Conservation (phyloP, 306 rosid species). For the Cicer chorassanicum region DNA sequence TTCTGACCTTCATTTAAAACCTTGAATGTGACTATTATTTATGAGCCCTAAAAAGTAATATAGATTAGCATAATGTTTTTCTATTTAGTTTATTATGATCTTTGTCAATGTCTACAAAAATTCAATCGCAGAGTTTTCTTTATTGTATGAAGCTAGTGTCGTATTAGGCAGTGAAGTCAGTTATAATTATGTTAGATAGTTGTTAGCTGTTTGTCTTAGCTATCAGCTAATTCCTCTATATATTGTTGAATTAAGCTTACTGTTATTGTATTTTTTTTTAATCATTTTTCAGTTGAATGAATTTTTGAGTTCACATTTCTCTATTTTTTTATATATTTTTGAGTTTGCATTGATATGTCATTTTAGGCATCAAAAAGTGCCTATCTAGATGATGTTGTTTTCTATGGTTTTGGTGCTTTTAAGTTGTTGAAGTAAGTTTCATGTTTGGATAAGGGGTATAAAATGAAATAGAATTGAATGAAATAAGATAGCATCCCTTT, state of each 20-base stretch:
- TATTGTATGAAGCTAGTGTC: slow-evolving; percentile 37
- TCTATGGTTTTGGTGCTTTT: slow-evolving; percentile 26
- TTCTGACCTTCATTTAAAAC: not conserved
- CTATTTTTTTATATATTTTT: not conserved
- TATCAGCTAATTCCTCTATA: not conserved
- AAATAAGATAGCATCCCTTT: no score
- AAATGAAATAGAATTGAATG: no score
- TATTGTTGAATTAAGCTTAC: not conserved
- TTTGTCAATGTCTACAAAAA: not conserved
- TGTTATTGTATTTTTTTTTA: not conserved
- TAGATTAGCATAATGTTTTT: not conserved
- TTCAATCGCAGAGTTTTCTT: not conserved
- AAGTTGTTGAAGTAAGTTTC: slow-evolving; percentile 19
- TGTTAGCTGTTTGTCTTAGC: not conserved
- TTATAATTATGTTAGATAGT: not conserved
- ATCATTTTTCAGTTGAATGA: not conserved
- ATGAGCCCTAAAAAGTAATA: not conserved
- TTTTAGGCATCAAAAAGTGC: slow-evolving; percentile 3
- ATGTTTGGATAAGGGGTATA: not conserved
- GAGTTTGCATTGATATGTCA: not conserved
- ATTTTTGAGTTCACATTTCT: not conserved
- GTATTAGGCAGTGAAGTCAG: not conserved
- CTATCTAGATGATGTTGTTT: slow-evolving; percentile 1
- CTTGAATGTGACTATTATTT: not conserved
- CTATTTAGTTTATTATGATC: slow-evolving; percentile 37